These are phyloP conservation scores for Epichloe typhina DNA, from an alignment of 2,329 filamentous ascomycete species.

Conservation along the genomic window DNA sequence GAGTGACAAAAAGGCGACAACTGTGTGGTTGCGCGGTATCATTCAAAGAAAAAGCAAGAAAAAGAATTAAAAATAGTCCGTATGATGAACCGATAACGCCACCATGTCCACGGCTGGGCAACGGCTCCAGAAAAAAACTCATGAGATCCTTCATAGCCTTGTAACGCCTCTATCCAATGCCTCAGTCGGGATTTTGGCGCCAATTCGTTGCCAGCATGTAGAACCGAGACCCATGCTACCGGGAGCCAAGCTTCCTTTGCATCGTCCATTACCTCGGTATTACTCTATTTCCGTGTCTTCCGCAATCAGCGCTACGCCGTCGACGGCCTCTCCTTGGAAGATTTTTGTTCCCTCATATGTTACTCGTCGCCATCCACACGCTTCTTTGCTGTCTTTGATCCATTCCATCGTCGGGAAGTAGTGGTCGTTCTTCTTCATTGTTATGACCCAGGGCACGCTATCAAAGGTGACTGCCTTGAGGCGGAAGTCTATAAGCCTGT, in stretches of 20 bases:
- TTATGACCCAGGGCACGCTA: constrained; percentile 97
- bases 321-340: constrained; percentile 39
- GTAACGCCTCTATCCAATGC: constrained; percentile 19
- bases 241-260: not conserved
- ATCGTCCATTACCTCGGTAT: not conserved
- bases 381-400: constrained; percentile 47
- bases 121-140: constrained; percentile 20
- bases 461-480: constrained; percentile 97
- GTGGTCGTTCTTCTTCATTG: constrained; percentile 99
- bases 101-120: constrained; percentile 4
- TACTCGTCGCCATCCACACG: constrained; percentile 49
- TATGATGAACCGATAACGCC: constrained; percentile 4
- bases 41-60: not conserved
- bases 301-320: constrained; percentile 30
- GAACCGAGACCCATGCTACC: not conserved
- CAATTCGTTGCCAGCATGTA: constrained; percentile 3
- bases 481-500: constrained; percentile 60
- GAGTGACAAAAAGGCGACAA: not conserved
- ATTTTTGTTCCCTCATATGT: constrained; percentile 45
- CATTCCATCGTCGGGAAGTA: constrained; percentile 68
- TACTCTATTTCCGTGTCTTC: constrained; percentile 33
- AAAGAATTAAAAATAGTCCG: not conserved
- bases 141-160: constrained; percentile 22
- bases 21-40: constrained; percentile 1
- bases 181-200: constrained; percentile 6